Conservation (phyloP, 2,329 filamentous ascomycete genomes). For the Trichophyton benhamiae region DNA sequence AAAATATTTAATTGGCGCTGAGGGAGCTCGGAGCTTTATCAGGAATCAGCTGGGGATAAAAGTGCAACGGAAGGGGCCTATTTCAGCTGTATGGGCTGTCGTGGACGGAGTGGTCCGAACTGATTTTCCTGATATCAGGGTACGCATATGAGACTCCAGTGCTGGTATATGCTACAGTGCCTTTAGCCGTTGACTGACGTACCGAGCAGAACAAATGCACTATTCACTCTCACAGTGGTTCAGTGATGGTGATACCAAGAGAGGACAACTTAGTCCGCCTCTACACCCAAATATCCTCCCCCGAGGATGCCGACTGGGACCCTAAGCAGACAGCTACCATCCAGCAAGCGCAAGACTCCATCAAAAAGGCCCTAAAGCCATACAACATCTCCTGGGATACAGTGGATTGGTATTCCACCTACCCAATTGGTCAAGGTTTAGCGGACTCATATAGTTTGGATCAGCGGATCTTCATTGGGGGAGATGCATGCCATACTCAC, state of each 20-base stretch:
- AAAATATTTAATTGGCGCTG: conserved; percentile 60
- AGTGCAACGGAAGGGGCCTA: conserved; percentile 55
- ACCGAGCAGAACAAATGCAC: conserved; percentile 40
- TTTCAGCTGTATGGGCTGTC: conserved; percentile 64
- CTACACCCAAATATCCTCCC: conserved; percentile 49
- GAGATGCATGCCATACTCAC: conserved; percentile 53
- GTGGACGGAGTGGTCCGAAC: conserved; percentile 63
- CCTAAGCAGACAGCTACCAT: conserved; percentile 48
- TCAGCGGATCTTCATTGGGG: conserved; percentile 54
- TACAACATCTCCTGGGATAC: conserved; percentile 52
- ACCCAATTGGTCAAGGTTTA: conserved; percentile 54
- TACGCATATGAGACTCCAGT: conserved; percentile 58
- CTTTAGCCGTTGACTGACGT: conserved; percentile 23
- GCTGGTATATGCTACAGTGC: conserved; percentile 23
- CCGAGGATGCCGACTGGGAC: conserved; percentile 49
- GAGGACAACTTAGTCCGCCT: conserved; percentile 44
- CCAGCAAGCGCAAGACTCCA: conserved; percentile 46
- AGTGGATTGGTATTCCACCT: conserved; percentile 55
- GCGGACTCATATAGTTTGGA: conserved; percentile 53
- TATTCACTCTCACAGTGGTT: conserved; percentile 61
- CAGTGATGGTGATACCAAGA: conserved; percentile 71
- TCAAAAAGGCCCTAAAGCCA: conserved; percentile 47
- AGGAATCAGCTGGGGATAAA: conserved; percentile 41
- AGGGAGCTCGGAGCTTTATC: conserved; percentile 56
- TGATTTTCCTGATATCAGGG: conserved; percentile 67